Evolutionary conservation across 495 filamentous ascomycete species (phyloP), one percentile per base, ranked within the genome.

Genomic region (Penicillium roqueforti): DNA sequence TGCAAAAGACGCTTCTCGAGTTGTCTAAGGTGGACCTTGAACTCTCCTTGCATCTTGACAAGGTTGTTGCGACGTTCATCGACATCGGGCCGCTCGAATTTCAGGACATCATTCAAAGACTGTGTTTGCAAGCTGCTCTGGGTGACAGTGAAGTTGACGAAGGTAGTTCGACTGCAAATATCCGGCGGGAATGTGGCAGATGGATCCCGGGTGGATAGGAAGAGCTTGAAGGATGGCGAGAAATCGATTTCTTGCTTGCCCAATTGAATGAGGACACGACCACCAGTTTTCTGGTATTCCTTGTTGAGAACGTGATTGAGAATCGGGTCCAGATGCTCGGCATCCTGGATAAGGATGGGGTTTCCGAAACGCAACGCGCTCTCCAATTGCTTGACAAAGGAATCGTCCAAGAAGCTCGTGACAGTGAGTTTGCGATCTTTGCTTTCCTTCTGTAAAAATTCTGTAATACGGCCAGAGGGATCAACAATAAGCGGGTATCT

Each of bases 221-320:
- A 99, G 34, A 99, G 80, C 69, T 87, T 92, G 80, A 99, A 99
- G 2, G 92, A 83, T 10, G 93, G 95, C 40, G 93, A 99, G 72
- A 99, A 97, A 72, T 99, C 93, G 52, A 99, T 99, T 68, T 97
- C 92, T 72, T 99, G 95, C 70, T 92, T 97, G 60, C 93, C 93
- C 28, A 99, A 86, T 67, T 97, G 93, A 54, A 97, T 97, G 43
- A 99, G 82, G 34, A 99, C 93, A 80, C 93, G 92, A 13, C 93
- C 93, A 51, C 93, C 93, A n/a, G 93, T 99, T 75, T 91, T 96
- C 70, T 99, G 93, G 70, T 99, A 97, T 64, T 99, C 93, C 69
- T 97, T 97, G 74, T 99, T 99, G 69, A 99, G 83, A 42, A 99
- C 92, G 64, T 99, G 95, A 67, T 96, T 99, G 62, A 99, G 85